A percentile compares a stretch with the other conserved stretches of the same genome.
Evolutionary conservation across 768 basidiomycete species (phyloP).

Genomic region (Trametes cinnabarina): DNA sequence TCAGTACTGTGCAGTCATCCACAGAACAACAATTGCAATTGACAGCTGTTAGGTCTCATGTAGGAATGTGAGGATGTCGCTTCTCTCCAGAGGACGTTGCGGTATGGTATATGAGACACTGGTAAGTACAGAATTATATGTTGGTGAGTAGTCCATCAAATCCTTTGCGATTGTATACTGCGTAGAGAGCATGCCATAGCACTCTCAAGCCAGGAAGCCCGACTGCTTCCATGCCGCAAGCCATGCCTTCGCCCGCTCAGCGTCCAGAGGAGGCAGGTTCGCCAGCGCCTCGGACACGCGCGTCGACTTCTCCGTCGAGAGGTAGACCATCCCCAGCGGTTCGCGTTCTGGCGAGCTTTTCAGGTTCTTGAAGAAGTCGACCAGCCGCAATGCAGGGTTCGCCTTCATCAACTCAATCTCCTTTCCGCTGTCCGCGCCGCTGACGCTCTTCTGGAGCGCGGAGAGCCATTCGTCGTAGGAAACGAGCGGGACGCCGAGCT

Average conservation of each 20-base stretch:
- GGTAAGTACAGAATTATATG: no score
- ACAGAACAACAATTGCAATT: no score
- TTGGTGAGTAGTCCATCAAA: no score
- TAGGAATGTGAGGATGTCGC: no score
- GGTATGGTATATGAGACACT: no score
- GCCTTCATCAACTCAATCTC: background rate
- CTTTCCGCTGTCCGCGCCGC: no score
- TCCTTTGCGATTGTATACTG: no score
- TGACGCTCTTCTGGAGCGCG: no score
- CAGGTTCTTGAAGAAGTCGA: background rate
- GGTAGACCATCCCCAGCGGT: background rate
- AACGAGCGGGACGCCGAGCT: constrained; percentile 30
- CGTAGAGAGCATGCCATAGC: background rate
- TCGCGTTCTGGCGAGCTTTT: background rate
- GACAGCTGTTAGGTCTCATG: no score
- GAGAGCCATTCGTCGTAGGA: constrained; percentile 36
- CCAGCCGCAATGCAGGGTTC: background rate
- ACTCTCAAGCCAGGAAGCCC: background rate
- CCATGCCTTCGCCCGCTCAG: background rate
- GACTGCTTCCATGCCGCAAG: background rate
- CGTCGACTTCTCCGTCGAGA: background rate
- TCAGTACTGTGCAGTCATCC: no score
- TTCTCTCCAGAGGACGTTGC: no score
- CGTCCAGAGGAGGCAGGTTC: background rate
- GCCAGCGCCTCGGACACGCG: background rate